Conservation (phyloP, 2,329 filamentous ascomycete genomes). For the Fusarium continuum region DNA sequence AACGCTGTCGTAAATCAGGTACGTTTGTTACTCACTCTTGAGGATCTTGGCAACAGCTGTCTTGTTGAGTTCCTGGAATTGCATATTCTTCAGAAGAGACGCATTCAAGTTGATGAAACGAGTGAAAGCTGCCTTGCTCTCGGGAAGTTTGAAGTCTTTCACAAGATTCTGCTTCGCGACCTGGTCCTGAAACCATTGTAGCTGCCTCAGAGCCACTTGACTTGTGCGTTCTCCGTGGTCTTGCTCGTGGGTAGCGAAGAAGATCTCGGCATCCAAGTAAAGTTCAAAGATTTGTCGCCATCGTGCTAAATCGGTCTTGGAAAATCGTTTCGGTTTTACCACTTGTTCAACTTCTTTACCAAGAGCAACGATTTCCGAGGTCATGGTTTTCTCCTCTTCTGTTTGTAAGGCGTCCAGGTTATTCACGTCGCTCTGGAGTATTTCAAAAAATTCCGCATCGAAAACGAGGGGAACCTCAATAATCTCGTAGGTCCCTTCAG, state of each 20-base stretch:
- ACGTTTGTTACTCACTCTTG: constrained; percentile 69
- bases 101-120: constrained; percentile 78
- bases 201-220: constrained; percentile 70
- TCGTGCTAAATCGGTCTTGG: constrained; percentile 72
- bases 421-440: constrained; percentile 75
- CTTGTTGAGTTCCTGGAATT: constrained; percentile 86
- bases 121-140: constrained; percentile 71
- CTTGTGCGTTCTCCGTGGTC: constrained; percentile 75
- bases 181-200: constrained; percentile 77
- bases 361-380: constrained; percentile 68
- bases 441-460: constrained; percentile 81
- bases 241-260: constrained; percentile 80
- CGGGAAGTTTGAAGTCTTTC: constrained; percentile 70
- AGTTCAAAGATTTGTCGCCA: constrained; percentile 87
- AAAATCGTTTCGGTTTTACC: constrained; percentile 69
- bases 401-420: constrained; percentile 74
- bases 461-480: constrained; percentile 82
- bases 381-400: constrained; percentile 71
- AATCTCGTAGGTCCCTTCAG: constrained; percentile 42
- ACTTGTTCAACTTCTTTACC: constrained; percentile 71
- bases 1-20: background rate
- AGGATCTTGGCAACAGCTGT: constrained; percentile 83
- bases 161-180: constrained; percentile 68
- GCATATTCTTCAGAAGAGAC: constrained; percentile 79
- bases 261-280: constrained; percentile 81